Conservation (phyloP, 2,329 filamentous ascomycete genomes). For the Parafenestella ontariensis region DNA sequence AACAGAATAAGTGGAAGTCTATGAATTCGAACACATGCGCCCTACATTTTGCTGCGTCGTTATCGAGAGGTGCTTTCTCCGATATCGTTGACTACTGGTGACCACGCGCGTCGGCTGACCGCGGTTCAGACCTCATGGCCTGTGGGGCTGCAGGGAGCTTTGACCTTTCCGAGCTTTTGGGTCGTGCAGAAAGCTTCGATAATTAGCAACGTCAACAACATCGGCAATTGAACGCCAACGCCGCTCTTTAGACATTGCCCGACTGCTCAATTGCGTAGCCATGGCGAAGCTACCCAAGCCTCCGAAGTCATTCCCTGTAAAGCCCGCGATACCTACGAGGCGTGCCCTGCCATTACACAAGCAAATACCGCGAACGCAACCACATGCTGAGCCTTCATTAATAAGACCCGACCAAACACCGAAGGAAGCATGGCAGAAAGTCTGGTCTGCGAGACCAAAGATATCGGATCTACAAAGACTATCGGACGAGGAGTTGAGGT, state of each 20-base stretch:
- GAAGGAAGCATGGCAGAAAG: slow-evolving; percentile 23
- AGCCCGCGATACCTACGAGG: slow-evolving; percentile 26
- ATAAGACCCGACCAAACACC: slow-evolving; percentile 22
- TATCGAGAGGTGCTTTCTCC: slow-evolving; percentile 12
- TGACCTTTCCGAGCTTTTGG: slow-evolving; percentile 20
- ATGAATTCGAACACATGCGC: not conserved
- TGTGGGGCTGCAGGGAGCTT: slow-evolving; percentile 12
- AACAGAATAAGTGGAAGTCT: not conserved
- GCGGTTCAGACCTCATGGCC: slow-evolving; percentile 28
- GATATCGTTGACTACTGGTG: slow-evolving; percentile 32
- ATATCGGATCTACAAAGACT: slow-evolving; percentile 32
- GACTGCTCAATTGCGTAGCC: slow-evolving; percentile 8
- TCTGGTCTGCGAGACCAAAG: slow-evolving; percentile 36
- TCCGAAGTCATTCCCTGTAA: slow-evolving; percentile 29
- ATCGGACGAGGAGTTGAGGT: slow-evolving; percentile 37
- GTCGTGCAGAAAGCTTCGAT: slow-evolving; percentile 25
- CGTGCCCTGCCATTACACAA: slow-evolving; percentile 23
- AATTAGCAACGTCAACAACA: slow-evolving; percentile 12
- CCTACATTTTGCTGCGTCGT: slow-evolving; percentile 13
- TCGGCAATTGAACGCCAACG: slow-evolving; percentile 24
- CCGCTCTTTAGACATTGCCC: slow-evolving; percentile 5
- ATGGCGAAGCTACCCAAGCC: slow-evolving; percentile 46
- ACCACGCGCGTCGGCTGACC: slow-evolving; percentile 30
- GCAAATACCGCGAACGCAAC: slow-evolving; percentile 19
- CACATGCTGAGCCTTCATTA: slow-evolving; percentile 16